Conservation (phyloP, 106 monocot species). For the Vanilla planifolia region DNA sequence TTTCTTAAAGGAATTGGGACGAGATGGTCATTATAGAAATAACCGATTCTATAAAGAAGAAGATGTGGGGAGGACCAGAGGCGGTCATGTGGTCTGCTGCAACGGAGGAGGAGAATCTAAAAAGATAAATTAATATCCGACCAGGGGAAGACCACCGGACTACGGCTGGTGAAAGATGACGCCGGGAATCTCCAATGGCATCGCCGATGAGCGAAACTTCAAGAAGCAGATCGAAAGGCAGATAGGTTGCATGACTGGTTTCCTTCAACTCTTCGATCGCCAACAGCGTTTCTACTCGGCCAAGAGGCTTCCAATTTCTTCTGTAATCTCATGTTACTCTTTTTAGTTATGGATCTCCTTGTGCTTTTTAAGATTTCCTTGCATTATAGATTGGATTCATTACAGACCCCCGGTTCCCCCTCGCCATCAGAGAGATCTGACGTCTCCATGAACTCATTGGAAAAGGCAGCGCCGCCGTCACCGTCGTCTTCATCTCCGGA, state of each 20-base stretch:
- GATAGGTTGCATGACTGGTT: constrained; percentile 94
- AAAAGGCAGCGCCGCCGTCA: constrained; percentile 15
- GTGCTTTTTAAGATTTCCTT: no score
- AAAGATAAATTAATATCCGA: no score
- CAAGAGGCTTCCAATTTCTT: constrained; percentile 36
- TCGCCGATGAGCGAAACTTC: constrained; percentile 16
- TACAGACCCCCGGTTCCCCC: constrained; percentile 44
- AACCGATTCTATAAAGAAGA: neutral
- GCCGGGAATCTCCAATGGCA: constrained; percentile 1
- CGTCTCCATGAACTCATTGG: constrained; percentile 25
- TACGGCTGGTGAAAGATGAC: constrained; percentile 19
- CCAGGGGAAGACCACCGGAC: no score
- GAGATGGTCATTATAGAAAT: neutral
- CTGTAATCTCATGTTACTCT: constrained; percentile 18
- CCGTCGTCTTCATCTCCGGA: constrained; percentile 16
- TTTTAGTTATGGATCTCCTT: no score
- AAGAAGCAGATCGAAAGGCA: constrained; percentile 54
- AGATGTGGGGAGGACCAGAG: neutral
- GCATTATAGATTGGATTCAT: constrained; percentile 2
- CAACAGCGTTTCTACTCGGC: constrained; percentile 48
- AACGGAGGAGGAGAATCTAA: neutral
- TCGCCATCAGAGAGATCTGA: constrained; percentile 83
- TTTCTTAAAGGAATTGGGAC: neutral
- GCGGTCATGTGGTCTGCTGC: neutral
- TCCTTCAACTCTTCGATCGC: constrained; percentile 88